Conservation (phyloP, 2,329 filamentous ascomycete species). For the Pseudocercospora crystallina region DNA sequence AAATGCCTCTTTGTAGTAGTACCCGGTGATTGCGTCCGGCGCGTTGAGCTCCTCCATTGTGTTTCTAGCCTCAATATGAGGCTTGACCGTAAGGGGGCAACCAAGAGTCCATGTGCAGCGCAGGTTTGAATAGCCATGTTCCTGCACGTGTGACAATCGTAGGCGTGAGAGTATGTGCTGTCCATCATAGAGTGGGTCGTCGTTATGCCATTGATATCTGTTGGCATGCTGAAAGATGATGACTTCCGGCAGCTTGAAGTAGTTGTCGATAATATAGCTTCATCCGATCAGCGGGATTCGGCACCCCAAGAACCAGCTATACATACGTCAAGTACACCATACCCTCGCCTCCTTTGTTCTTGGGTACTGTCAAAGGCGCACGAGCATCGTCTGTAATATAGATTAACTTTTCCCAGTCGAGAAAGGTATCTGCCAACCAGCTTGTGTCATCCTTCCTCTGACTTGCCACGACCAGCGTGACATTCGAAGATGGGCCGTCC, state of each 20-base stretch:
- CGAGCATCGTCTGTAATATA: conserved; percentile 44
- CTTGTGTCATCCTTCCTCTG: conserved; percentile 29
- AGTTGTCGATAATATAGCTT: conserved; percentile 55
- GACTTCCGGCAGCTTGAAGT: conserved; percentile 54
- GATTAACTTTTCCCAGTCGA: conserved; percentile 41
- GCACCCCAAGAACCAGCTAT: no score
- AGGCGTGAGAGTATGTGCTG: conserved; percentile 50
- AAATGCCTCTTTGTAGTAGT: conserved; percentile 51
- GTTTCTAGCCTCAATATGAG: conserved; percentile 35
- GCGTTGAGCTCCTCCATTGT: conserved; percentile 25
- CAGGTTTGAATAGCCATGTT: conserved; percentile 55
- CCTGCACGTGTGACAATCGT: conserved; percentile 49
- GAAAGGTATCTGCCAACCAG: conserved; percentile 41
- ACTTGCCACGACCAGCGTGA: neutral
- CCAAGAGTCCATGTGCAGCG: conserved; percentile 55
- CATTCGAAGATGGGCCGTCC: no score
- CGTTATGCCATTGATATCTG: conserved; percentile 57
- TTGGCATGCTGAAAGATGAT: conserved; percentile 61
- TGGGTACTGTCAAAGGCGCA: conserved; percentile 43
- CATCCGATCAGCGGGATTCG: neutral
- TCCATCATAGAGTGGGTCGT: conserved; percentile 52
- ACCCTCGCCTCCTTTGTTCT: conserved; percentile 50
- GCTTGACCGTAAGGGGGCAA: conserved; percentile 53
- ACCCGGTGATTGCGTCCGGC: conserved; percentile 45
- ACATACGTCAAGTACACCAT: conserved; percentile 52